phyloP scores from a whole-genome alignment of 140 eudicot species.

The Ambrosia hybrid region DNA sequence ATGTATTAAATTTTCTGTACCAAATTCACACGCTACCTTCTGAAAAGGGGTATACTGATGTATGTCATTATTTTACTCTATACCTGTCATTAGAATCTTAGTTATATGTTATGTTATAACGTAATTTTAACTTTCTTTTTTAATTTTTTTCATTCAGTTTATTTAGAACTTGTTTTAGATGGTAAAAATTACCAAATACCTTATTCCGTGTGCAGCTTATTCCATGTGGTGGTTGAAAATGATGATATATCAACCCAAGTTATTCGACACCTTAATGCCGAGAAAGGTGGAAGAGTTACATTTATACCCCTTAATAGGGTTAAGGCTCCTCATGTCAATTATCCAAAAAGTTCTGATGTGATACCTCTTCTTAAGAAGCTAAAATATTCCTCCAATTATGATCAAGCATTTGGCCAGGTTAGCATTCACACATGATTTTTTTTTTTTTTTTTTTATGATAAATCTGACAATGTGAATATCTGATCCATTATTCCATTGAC shows the following conservation, averaged over 20 bases:
- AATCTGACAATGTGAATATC: too few species aligned
- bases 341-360: conserved; percentile 82
- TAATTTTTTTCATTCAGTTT: background rate
- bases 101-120: background rate
- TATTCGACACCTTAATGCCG: conserved; percentile 82
- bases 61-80: background rate
- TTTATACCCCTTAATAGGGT: conserved; percentile 97
- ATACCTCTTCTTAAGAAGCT: conserved; percentile 78
- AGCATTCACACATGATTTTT: conserved; percentile 20
- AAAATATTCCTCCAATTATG: conserved; percentile 46
- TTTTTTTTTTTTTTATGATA: background rate
- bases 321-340: conserved; percentile 69
- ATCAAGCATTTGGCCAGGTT: conserved; percentile 87
- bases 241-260: conserved; percentile 90
- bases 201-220: conserved; percentile 59
- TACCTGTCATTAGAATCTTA: background rate
- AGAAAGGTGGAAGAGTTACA: conserved; percentile 94
- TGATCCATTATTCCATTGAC: background rate
- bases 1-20: background rate
- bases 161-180: background rate
- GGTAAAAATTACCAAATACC: too few species aligned
- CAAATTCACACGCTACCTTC: background rate
- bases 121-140: background rate
- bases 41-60: background rate
- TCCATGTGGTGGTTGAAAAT: conserved; percentile 89